A percentile compares a stretch with the other conserved stretches of the same genome.
These are phyloP conservation scores for Leccinum uliginosum DNA, from an alignment of 768 basidiomycete genomes.

Conservation along the genomic window DNA sequence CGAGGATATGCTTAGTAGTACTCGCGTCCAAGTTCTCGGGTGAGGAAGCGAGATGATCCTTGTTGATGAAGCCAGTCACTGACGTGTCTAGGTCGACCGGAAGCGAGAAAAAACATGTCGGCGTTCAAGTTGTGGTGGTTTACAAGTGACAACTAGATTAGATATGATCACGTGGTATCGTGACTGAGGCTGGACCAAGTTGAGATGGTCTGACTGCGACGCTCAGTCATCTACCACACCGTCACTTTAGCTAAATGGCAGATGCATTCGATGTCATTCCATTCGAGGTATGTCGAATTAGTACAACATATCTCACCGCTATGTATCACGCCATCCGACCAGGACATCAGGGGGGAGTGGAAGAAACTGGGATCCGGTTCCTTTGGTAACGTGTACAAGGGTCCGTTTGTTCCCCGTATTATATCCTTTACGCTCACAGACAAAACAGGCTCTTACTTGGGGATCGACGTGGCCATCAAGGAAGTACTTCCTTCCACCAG, in stretches of 20 bases:
- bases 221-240: not conserved
- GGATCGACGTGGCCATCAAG: constrained; percentile 94
- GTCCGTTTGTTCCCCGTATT: constrained; percentile 13
- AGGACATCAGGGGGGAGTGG: constrained; percentile 89
- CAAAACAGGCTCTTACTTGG: constrained; percentile 77
- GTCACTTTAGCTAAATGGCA: constrained; percentile 32
- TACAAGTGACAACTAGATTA: constrained; percentile 9
- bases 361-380: constrained; percentile 89
- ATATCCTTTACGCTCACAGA: constrained; percentile 2
- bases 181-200: constrained; percentile 13
- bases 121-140: not conserved
- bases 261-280: constrained; percentile 88
- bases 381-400: constrained; percentile 91
- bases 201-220: constrained; percentile 3
- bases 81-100: not conserved
- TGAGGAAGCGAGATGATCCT: too few species aligned
- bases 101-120: not conserved
- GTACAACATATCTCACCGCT: not conserved
- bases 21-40: too few species aligned
- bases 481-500: constrained; percentile 89
- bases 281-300: constrained; percentile 56
- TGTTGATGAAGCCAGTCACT: too few species aligned
- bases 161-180: constrained; percentile 23
- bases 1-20: not conserved
- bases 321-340: constrained; percentile 8